These are phyloP conservation scores for Penicillium sp. DNA, from an alignment of 2,329 filamentous ascomycete species.

Conservation along the genomic window DNA sequence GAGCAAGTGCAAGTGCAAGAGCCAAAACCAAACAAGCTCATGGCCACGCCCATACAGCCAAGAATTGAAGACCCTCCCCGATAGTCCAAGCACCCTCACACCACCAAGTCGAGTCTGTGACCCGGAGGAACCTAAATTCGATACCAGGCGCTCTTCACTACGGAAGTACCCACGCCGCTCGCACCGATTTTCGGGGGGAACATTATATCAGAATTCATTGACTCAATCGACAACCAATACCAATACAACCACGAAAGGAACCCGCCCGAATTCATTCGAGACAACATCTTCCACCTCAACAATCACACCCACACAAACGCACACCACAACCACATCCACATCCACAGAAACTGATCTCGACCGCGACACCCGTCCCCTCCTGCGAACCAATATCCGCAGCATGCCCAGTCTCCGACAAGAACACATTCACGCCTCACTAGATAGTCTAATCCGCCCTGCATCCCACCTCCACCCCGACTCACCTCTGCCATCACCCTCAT, in stretches of 20 bases:
- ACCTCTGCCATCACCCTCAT: conserved; percentile 13
- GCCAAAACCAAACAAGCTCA: conserved; percentile 10
- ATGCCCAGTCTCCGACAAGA: conserved; percentile 27
- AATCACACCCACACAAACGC: conserved; percentile 6
- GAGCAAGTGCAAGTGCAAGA: no score
- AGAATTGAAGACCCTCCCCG: conserved; percentile 27
- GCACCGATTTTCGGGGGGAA: conserved; percentile 37
- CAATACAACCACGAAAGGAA: neutral
- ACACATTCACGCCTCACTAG: conserved; percentile 29
- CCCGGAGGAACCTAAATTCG: conserved; percentile 19
- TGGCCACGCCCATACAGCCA: conserved; percentile 31
- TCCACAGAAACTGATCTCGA: neutral
- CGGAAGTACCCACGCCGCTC: conserved; percentile 32
- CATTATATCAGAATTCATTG: conserved; percentile 30
- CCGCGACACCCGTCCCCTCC: conserved; percentile 16
- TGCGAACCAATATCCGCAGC: conserved; percentile 24
- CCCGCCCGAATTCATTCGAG: conserved; percentile 25
- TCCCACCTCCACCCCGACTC: conserved; percentile 21
- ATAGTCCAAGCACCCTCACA: conserved; percentile 15
- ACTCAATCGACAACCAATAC: conserved; percentile 7
- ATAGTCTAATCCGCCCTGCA: conserved; percentile 27
- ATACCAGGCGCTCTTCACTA: conserved; percentile 29
- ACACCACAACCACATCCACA: conserved; percentile 15
- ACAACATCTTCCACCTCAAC: conserved; percentile 19
- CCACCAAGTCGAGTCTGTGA: conserved; percentile 14